Evolutionary conservation across 495 filamentous ascomycete species (phyloP).

Genomic region (Geoglossum glabrum): DNA sequence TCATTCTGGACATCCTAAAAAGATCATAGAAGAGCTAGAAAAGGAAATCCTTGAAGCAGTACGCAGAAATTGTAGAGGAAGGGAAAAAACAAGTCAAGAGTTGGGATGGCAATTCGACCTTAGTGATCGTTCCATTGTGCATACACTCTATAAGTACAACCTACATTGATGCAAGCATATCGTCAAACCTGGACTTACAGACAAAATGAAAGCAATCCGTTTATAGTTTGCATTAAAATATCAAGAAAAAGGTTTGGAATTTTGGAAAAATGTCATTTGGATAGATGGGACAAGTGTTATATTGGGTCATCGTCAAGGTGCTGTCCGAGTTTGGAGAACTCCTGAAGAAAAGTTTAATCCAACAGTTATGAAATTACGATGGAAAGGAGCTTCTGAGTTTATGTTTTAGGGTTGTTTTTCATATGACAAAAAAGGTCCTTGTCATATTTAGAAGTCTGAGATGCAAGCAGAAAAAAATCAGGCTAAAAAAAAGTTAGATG

Average conservation of each 20-base stretch:
- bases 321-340: conserved; percentile 10
- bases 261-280: conserved; percentile 13
- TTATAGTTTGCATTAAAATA: background rate
- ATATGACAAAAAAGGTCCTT: conserved; percentile 6
- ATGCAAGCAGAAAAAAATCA: background rate
- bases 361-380: conserved; percentile 12
- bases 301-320: conserved; percentile 8
- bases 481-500: background rate
- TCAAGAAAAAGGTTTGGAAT: background rate
- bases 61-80: background rate
- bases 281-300: conserved; percentile 14
- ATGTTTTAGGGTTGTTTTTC: conserved; percentile 4
- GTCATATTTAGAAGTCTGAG: conserved; percentile 2
- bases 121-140: conserved; percentile 3
- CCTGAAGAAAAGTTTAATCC: conserved; percentile 5
- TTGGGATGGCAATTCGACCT: background rate
- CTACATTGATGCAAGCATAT: background rate
- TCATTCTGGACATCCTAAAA: conserved; percentile 2
- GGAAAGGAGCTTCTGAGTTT: conserved; percentile 17
- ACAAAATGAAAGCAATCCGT: background rate
- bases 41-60: background rate
- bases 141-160: background rate
- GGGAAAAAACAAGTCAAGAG: background rate
- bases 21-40: background rate
- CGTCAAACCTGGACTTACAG: background rate